Evolutionary conservation across 768 basidiomycete genomes (phyloP).

Genomic region (Termitomyces sp.): DNA sequence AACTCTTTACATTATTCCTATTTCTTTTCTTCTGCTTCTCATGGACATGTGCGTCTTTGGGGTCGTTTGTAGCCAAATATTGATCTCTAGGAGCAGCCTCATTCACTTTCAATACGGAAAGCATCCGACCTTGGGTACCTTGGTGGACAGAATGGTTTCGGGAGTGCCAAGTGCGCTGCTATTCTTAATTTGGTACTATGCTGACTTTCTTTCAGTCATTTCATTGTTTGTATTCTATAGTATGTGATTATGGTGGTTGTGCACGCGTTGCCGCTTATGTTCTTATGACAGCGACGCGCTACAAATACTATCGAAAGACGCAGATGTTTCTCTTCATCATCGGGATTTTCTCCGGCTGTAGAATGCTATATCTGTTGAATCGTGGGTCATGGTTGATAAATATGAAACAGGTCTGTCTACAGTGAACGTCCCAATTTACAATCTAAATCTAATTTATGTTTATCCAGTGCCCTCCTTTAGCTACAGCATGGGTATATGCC

Average conservation of each 20-base stretch:
- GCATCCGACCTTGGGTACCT: constrained; percentile 38
- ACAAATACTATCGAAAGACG: constrained; percentile 49
- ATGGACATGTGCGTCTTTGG: constrained; percentile 73
- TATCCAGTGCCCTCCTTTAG: constrained; percentile 66
- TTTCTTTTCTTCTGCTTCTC: constrained; percentile 67
- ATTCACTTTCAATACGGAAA: constrained; percentile 77
- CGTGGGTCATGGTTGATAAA: constrained; percentile 63
- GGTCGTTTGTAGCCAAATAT: background rate
- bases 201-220: constrained; percentile 44
- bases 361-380: constrained; percentile 70
- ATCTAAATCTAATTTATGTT: background rate
- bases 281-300: constrained; percentile 47
- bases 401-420: constrained; percentile 60
- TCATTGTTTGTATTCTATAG: constrained; percentile 74
- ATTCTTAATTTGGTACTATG: background rate
- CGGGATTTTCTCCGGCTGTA: constrained; percentile 50
- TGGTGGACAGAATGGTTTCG: constrained; percentile 54
- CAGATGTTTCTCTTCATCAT: constrained; percentile 58
- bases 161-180: constrained; percentile 68
- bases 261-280: background rate
- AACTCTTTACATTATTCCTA: constrained; percentile 61
- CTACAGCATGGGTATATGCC: constrained; percentile 74
- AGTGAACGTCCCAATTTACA: background rate
- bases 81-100: constrained; percentile 38
- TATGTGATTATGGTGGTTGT: constrained; percentile 26